Base-by-base conservation (phyloP, 106 monocot genomes). In the Platanthera guangdongensis region DNA sequence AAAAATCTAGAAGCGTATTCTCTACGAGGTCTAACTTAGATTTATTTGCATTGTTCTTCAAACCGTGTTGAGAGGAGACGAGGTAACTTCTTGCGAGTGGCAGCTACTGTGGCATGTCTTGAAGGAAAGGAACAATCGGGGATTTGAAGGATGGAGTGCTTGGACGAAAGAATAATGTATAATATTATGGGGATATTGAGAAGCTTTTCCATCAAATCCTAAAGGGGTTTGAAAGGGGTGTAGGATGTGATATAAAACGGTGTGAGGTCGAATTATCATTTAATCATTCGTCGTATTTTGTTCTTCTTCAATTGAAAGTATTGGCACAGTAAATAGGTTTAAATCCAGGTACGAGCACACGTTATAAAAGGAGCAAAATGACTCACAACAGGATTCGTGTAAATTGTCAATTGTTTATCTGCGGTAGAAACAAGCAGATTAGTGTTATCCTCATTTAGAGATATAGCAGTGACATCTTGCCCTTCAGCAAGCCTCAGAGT, bases 341-440 rank as follows among this genome's bases (percentile, higher is more conserved):
- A 60, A 60, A 11, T 60, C 7, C 5, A 21, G 18, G 3, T 60
- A 22, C 6, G 19, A 59, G 21, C 21, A 21, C 8, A 8, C 59
- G 2, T 2, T 9, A 60, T 60, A 18, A 19, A 60, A 21, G 9
- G 11, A 60, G 59, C 8, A 6, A 25, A 71, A 80, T 69, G 13
- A 90, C 91, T 89, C 84, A 99, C 99, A 51, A 86, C 73, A 72
- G 99, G 99, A 80, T 99, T 92, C 1, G 91, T 99, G 85, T 90
- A 92, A 51, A 99, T 82, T 77, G 90, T 82, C 63, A 99, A 82
- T 78, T 99, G 81, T 63, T 92, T 99, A 87, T 94, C 87, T 51
- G 86, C 86, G 70, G 99, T 94, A 67, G 99, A 99, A 81, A 94
- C 90, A 76, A 99, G 80, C 53, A 99, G 92, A 81, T 94, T 94